Base-by-base conservation (phyloP, 768 basidiomycete genomes). In the Psilocybe tampanensis region DNA sequence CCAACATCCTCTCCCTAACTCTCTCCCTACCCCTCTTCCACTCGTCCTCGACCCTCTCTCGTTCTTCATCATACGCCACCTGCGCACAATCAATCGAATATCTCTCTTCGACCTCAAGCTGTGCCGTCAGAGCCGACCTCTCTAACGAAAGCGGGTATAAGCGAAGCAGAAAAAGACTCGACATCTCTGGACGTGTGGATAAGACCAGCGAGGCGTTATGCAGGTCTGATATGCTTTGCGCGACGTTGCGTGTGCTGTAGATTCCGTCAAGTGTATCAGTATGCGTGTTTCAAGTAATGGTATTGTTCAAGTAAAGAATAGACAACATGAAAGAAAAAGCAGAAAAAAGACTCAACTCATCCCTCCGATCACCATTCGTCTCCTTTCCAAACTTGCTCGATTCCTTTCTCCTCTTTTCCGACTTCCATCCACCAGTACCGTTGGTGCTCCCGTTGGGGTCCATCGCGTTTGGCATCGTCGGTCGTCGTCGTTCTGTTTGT, bases 11-110 rank as follows among this genome's bases (percentile, higher is more conserved):
- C 64, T 93, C 90, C 8, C 89, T 77, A 17, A 94, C 86, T 24
- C 86, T 76, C 42, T 90, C 90, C 44, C 87, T 77, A 3, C 92
- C 92, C 43, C 83, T 80, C 60, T 79, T 81, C 86, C 87, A 93
- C 66, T 94, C 92, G 6, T 91, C 90, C 64, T 94, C 92, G 4
- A 94, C 90, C 45, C 83, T 76, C 62, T 86, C 85, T 36, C 86
- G 80, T 66, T 94, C 92, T 62, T 93, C 90, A 18, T 88, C 84
- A 59, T 88, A 92, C 8, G 89, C 86, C 12, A 79, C 82, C 66
- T 88, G 82, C 18, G 86, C 84, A 61, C 82, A 80, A 0, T 89
- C 86, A 18, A 86, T 71, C n/a, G 83, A 76, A 60, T 88, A 82
- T 62, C 82, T 81, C 72, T 92, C 89, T 65, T 91, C 88, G 32